phyloP scores from a whole-genome alignment of 768 basidiomycete species.

The Mycena maculata region DNA sequence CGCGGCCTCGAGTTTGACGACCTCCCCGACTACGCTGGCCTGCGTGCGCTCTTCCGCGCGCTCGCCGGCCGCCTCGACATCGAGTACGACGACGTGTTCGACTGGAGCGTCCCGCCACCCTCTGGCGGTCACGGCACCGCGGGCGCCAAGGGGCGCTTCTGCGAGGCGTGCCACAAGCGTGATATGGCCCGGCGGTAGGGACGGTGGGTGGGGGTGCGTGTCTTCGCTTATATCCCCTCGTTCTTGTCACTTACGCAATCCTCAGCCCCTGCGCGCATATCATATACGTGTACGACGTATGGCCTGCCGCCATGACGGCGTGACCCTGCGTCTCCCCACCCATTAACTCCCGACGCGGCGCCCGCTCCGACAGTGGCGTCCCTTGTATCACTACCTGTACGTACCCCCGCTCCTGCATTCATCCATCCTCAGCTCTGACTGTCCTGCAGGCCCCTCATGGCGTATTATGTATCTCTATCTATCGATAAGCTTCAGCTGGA shows the following conservation, averaged over 20 bases:
- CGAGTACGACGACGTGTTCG: slow-evolving; percentile 62
- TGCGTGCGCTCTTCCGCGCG: slow-evolving; percentile 77
- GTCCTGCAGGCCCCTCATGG: neutral
- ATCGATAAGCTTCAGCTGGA: neutral
- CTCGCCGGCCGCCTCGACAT: slow-evolving; percentile 66
- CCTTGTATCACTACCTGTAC: slow-evolving; percentile 24
- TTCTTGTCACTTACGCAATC: neutral
- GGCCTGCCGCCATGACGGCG: neutral
- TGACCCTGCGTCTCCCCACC: neutral
- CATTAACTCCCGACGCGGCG: neutral
- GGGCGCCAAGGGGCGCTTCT: slow-evolving; percentile 32
- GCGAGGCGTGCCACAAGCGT: slow-evolving; percentile 39
- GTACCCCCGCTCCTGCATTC: neutral
- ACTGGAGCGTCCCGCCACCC: slow-evolving; percentile 43
- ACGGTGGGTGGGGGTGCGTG: neutral
- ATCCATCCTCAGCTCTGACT: neutral
- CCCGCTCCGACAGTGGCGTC: slow-evolving; percentile 27
- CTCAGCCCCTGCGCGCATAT: neutral
- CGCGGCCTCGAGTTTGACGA: slow-evolving; percentile 89
- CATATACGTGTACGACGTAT: neutral
- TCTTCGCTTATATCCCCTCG: too few relatives aligned
- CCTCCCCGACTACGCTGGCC: slow-evolving; percentile 88
- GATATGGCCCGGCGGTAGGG: slow-evolving; percentile 30
- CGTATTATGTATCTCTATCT: slow-evolving; percentile 16
- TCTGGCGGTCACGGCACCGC: slow-evolving; percentile 9